Conservation (phyloP, 768 basidiomycete species). For the Mycena galopus region DNA sequence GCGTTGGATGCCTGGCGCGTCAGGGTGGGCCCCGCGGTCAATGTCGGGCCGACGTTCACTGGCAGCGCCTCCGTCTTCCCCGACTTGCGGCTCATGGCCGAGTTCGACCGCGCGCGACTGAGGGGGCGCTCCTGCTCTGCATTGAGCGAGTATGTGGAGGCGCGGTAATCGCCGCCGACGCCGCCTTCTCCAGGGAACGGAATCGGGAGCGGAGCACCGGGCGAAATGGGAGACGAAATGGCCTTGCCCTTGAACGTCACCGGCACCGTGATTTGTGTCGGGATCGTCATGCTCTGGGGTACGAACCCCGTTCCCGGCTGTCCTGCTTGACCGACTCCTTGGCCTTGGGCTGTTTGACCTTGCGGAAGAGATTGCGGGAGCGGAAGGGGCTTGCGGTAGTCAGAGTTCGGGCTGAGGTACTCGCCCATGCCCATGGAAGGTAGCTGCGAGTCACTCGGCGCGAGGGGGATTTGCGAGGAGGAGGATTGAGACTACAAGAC, state of each 20-base stretch:
- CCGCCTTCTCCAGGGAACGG: neutral
- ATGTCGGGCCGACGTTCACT: slow-evolving; percentile 11
- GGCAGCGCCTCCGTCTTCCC: neutral
- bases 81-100: slow-evolving; percentile 24
- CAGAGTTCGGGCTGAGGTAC: slow-evolving; percentile 33
- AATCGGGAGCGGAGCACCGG: too few relatives aligned
- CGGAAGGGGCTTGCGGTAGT: too few relatives aligned
- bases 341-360: too few relatives aligned
- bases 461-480: slow-evolving; percentile 18
- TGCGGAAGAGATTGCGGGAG: slow-evolving; percentile 12
- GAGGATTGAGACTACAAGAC: slow-evolving; percentile 20
- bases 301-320: slow-evolving; percentile 21
- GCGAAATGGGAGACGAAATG: slow-evolving; percentile 13
- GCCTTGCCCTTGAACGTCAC: slow-evolving; percentile 27
- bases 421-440: slow-evolving; percentile 20
- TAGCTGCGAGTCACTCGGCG: neutral
- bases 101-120: slow-evolving; percentile 7
- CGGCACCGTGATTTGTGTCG: slow-evolving; percentile 26
- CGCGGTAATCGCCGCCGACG: slow-evolving; percentile 10
- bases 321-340: neutral
- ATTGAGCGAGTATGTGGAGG: neutral
- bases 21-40: slow-evolving; percentile 14
- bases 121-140: neutral
- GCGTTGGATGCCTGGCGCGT: slow-evolving; percentile 28
- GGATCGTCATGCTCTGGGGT: slow-evolving; percentile 30